Percentiles rank a stretch among this genome's conserved stretches.
phyloP scores from a whole-genome alignment of 225 moss, liverwort and hornwort species.

The Polytrichum formosum region DNA sequence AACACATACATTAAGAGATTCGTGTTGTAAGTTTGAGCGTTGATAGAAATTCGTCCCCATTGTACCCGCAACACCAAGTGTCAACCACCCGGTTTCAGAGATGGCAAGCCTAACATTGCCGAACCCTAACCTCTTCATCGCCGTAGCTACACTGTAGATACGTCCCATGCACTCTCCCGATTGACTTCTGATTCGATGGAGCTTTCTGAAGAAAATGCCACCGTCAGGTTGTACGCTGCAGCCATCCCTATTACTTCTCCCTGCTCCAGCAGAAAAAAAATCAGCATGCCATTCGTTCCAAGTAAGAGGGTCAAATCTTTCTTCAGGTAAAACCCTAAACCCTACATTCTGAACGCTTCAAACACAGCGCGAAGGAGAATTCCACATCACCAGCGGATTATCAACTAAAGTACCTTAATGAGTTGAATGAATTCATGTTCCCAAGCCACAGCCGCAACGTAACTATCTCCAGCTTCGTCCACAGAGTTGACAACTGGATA shows the following conservation, averaged over 20 bases:
- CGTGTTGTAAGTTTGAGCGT: too few relatives aligned
- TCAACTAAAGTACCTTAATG: slow-evolving; percentile 46
- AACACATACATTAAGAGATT: too few relatives aligned
- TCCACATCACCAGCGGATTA: too few relatives aligned
- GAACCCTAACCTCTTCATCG: too few relatives aligned
- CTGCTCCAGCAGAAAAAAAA: slow-evolving; percentile 33
- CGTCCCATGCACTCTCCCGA: slow-evolving; percentile 62
- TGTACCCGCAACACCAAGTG: too few relatives aligned
- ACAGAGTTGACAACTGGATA: slow-evolving; percentile 77
- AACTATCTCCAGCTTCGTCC: slow-evolving; percentile 35
- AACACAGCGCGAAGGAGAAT: too few relatives aligned
- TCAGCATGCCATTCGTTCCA: background rate
- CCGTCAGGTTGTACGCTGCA: slow-evolving; percentile 58
- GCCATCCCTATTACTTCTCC: slow-evolving; percentile 68
- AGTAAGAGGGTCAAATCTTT: too few relatives aligned
- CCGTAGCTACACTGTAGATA: slow-evolving; percentile 33
- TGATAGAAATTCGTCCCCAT: too few relatives aligned
- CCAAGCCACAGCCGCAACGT: slow-evolving; percentile 77
- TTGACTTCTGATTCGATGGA: slow-evolving; percentile 69
- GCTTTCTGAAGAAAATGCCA: slow-evolving; percentile 82
- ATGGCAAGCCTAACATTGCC: too few relatives aligned
- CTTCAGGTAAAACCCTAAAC: too few relatives aligned
- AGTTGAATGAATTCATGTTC: slow-evolving; percentile 77
- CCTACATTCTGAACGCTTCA: too few relatives aligned
- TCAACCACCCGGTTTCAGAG: too few relatives aligned